Conservation (phyloP, 805 yeast species). For the Candida chauliodis region DNA sequence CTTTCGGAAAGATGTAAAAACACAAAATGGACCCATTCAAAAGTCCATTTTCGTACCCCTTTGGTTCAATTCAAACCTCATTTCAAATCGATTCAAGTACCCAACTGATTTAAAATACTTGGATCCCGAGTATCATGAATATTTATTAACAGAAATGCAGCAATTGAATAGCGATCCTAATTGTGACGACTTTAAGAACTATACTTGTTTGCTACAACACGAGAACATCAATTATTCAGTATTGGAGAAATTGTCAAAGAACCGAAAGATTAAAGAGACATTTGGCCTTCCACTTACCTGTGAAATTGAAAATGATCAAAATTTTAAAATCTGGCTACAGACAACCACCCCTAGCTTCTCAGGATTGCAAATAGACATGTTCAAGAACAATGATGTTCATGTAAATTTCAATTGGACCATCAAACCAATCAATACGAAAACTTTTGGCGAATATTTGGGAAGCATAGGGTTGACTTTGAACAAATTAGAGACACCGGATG, state of each 20-base stretch:
- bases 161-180: conserved; percentile 11
- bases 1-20: conserved; percentile 9
- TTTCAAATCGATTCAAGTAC: conserved; percentile 21
- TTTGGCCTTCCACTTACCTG: conserved; percentile 26
- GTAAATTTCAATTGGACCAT: conserved; percentile 22
- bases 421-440: conserved; percentile 21
- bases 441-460: conserved; percentile 13
- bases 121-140: conserved; percentile 18
- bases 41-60: conserved; percentile 21
- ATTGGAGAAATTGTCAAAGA: conserved; percentile 21
- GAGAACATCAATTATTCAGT: conserved; percentile 25
- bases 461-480: conserved; percentile 25
- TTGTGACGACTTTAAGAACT: conserved; percentile 12
- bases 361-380: conserved; percentile 20
- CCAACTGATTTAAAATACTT: conserved; percentile 25
- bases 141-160: conserved; percentile 14
- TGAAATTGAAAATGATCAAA: conserved; percentile 9
- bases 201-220: conserved; percentile 14
- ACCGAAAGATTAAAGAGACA: conserved; percentile 20
- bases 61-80: conserved; percentile 25
- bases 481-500: conserved; percentile 17
- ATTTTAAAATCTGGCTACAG: conserved; percentile 30
- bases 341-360: conserved; percentile 25
- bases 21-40: neutral
- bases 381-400: neutral